Conservation (phyloP, 139 green algal species). For the Gonium pectorale region DNA sequence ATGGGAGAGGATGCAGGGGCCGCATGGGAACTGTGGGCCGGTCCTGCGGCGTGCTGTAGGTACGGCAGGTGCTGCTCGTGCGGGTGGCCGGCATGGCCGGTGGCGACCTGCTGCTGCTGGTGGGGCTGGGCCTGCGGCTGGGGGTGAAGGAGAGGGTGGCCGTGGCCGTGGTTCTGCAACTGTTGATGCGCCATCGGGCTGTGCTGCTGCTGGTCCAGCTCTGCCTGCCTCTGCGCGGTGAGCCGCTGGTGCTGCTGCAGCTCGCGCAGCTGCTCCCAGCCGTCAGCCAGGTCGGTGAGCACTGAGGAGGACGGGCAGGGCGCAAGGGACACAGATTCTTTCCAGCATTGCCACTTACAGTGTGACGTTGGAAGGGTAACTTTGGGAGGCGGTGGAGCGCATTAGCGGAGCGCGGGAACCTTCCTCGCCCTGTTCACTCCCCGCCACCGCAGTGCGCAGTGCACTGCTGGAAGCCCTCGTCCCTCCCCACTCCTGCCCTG, state of each 20-base stretch:
- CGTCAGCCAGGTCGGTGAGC: constrained; percentile 4
- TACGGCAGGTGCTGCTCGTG: too few relatives aligned
- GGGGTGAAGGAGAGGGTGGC: not conserved
- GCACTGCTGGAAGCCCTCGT: not conserved
- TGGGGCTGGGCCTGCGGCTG: not conserved
- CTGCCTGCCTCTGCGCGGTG: not conserved
- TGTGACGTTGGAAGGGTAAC: not conserved
- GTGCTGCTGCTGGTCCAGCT: too few relatives aligned
- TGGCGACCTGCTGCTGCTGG: not conserved
- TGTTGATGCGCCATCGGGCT: too few relatives aligned
- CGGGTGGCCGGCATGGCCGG: not conserved
- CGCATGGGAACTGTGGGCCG: too few relatives aligned
- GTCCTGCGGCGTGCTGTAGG: too few relatives aligned
- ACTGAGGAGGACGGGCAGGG: not conserved
- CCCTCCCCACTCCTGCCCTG: not conserved
- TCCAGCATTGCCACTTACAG: too few relatives aligned
- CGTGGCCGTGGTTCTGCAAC: not conserved
- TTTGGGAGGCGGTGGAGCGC: not conserved
- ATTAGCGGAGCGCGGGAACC: not conserved
- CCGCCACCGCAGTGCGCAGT: not conserved
- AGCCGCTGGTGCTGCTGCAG: not conserved
- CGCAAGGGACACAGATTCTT: not conserved
- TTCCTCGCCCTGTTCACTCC: not conserved
- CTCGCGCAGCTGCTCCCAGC: constrained; percentile 2
- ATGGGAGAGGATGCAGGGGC: too few relatives aligned